Percentiles rank a stretch among this genome's conserved stretches.
phyloP scores from a whole-genome alignment of 495 filamentous ascomycete species.

The Talaromyces stipitatus region DNA sequence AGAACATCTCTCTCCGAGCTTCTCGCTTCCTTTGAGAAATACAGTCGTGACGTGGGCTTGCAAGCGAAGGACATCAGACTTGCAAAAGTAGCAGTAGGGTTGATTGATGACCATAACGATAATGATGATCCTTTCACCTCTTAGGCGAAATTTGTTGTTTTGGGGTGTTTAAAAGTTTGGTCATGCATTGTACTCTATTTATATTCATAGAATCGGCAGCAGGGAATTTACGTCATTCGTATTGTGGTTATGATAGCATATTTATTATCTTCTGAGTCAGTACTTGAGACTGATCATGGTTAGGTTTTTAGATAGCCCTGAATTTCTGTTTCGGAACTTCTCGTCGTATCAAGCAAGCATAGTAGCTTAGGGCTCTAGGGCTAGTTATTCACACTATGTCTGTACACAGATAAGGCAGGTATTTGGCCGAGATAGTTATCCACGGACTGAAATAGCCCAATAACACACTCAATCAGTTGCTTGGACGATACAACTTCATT shows the following conservation, averaged over 20 bases:
- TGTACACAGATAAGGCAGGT: not conserved
- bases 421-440: too few relatives aligned
- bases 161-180: not conserved
- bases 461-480: not conserved
- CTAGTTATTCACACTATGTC: too few relatives aligned
- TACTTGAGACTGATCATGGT: too few relatives aligned
- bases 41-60: slow-evolving; percentile 57
- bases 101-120: slow-evolving; percentile 4
- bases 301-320: not conserved
- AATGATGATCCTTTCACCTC: slow-evolving; percentile 2
- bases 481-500: not conserved
- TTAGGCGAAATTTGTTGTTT: not conserved
- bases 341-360: too few relatives aligned
- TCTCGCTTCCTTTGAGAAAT: slow-evolving; percentile 61
- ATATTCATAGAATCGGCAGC: not conserved
- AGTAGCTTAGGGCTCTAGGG: too few relatives aligned
- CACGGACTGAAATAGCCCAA: not conserved
- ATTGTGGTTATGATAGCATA: too few relatives aligned
- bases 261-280: too few relatives aligned
- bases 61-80: slow-evolving; percentile 57
- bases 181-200: slow-evolving; percentile 1
- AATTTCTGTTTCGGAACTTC: not conserved
- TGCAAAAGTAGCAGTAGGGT: slow-evolving; percentile 55
- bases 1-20: slow-evolving; percentile 53
- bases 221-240: not conserved